Evolutionary conservation across 352 stramenopile species (phyloP), one percentile per base, ranked within the genome.

Genomic region (Phytopythium ostracodes): DNA sequence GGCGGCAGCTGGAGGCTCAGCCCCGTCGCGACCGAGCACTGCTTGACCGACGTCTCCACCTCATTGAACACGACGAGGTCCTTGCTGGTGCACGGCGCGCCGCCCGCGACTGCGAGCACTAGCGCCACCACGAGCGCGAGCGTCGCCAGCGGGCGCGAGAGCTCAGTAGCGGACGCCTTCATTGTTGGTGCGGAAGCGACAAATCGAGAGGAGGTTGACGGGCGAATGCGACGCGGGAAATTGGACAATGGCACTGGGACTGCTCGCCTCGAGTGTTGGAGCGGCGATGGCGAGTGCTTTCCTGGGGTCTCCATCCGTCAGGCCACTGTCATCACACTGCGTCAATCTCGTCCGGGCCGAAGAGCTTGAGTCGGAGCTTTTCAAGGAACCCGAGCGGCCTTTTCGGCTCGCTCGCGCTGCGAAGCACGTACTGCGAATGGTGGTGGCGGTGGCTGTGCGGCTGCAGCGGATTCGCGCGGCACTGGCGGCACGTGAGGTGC

Each of bases 401-500:
- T 54, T 65, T 70, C 50, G 59, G 59, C 57, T 72, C 66, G 40
- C 17, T 49, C 20, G 33, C 51, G 18, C 10, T 22, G 20, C 24
- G 20, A 18, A 59, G 43, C 3, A 18, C 43, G 20, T 29, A 22
- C 43, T 18, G 43, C 43, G n/a, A n/a, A 8, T 22, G 43, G 38
- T 40, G 38, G n/a, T n/a, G 29, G 43, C 63, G 67, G 50, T 66
- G 64, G 11, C 55, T 25, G 38, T 73, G 71, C 11, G 59, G 64
- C 59, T 73, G 71, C 11, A 62, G 66, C 61, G 58, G 54, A 29
- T 70, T 71, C 1, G 56, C 51, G 2, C 67, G 71, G n/a, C 75
- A 81, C 22, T 81, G 76, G 7, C 66, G 72, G 62, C 79, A 89
- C 2, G 81, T 88, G 47, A 88, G 76, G 68, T 90, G 81, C 1